Evolutionary conservation across 345 rosid genomes (phyloP), one percentile per base, ranked within the genome.

Genomic region (Corchorus olitorius): DNA sequence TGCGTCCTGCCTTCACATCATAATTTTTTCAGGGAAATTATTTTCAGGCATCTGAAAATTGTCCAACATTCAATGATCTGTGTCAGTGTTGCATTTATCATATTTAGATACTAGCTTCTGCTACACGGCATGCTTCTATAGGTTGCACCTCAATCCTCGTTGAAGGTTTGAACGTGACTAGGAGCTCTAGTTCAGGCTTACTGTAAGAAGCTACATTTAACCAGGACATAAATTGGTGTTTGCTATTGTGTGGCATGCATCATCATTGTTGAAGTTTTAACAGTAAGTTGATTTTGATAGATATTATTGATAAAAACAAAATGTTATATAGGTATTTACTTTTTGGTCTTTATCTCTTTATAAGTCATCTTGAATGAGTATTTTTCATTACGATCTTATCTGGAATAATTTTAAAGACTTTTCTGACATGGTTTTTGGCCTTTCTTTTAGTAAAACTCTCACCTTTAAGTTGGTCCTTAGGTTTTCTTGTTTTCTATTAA

Each of bases 341-440:
- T 70, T 72, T 34, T 72, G 19, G 7, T 72, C 17, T 72, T n/a
- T 41, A n/a, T 37, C 50, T 43, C 75, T 41, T 19, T 65, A 56
- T 54, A 54, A 17, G 16, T 11, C 49, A 71, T 53, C 62, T 37
- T 35, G 7, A 34, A 17, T 12, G 48, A 2, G 46, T 17, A 34
- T 35, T 20, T 50, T 46, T 33, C 73, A 33, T 27, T 27, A 27
- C 0, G 14, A 69, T 49, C 59, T 49, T 33, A 4, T 68, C 9
- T 67, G 39, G 20, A 22, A 49, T 33, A 27, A 69, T 16, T 48
- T 67, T 27, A 27, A 27, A 27, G 27, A 27, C 27, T 27, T 27
- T 27, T 27, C 27, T 27, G 27, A 27, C 27, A 27, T 27, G 27
- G 27, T 27, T 50, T 3, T 49, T 19, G 2, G 3, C 45, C 22